Percentiles rank a stretch among this genome's conserved stretches.
These are phyloP conservation scores for Geotrichum ghanense DNA, from an alignment of 805 yeast genomes.

Conservation along the genomic window DNA sequence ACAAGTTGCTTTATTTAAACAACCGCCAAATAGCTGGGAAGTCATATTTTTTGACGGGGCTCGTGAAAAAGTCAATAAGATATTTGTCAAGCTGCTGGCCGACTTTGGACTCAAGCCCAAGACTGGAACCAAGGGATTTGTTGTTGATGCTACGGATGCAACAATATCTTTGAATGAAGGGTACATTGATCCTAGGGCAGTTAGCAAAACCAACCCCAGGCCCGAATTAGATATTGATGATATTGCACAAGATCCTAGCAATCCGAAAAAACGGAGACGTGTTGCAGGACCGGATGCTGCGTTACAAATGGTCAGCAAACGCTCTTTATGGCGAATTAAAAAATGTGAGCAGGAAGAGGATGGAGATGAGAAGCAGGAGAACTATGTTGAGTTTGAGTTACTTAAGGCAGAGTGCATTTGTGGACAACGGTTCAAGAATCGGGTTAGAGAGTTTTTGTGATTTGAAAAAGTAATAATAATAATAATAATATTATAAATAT, in stretches of 20 bases:
- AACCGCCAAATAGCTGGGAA: background rate
- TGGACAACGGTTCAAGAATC: slow-evolving; percentile 4
- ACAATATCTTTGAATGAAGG: background rate
- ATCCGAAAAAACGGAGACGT: background rate
- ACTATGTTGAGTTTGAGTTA: background rate
- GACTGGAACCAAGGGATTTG: background rate
- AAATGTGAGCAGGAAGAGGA: too few species aligned
- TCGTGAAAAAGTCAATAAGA: background rate
- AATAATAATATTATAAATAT: background rate
- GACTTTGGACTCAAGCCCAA: background rate
- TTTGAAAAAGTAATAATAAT: background rate
- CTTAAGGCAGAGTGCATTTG: background rate
- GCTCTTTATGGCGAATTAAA: background rate
- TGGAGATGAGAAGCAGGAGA: background rate
- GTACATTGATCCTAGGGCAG: background rate
- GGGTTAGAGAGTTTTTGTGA: slow-evolving; percentile 8
- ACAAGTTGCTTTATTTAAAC: background rate
- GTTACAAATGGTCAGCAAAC: background rate
- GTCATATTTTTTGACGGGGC: background rate
- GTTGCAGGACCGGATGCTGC: background rate
- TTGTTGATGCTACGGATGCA: background rate
- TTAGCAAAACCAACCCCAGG: background rate
- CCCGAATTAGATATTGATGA: background rate
- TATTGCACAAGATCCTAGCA: background rate
- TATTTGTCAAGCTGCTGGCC: background rate